phyloP scores from a whole-genome alignment of 208 protist species.

The Acanthamoeba pearcei region DNA sequence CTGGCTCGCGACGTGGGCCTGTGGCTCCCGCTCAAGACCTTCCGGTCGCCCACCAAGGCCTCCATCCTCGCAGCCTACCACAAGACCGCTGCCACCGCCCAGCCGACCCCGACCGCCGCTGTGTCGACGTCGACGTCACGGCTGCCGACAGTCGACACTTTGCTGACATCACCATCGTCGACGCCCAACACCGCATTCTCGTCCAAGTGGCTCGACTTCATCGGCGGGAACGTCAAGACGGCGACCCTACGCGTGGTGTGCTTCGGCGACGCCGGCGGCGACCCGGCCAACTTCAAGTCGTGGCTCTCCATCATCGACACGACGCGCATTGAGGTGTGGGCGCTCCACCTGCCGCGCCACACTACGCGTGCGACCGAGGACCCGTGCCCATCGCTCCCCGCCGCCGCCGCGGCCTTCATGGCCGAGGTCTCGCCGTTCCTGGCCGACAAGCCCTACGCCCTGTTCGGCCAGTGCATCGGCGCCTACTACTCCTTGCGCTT shows the following conservation, averaged over 20 bases:
- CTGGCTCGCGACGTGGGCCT: conserved; percentile 11
- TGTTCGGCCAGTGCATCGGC: conserved; percentile 67
- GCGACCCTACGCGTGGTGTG: conserved; percentile 46
- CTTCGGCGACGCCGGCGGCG: conserved; percentile 57
- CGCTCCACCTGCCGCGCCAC: conserved; percentile 22
- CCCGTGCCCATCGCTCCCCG: not conserved
- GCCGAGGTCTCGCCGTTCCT: conserved; percentile 52
- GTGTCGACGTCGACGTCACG: not conserved
- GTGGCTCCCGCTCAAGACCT: conserved; percentile 57
- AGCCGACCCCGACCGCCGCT: not conserved
- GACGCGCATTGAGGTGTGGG: conserved; percentile 31
- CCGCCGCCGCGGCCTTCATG: conserved; percentile 19
- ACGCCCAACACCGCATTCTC: not conserved
- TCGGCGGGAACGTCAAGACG: conserved; percentile 32
- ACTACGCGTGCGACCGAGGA: conserved; percentile 12
- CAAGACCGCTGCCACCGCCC: not conserved
- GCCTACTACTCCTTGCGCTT: conserved; percentile 59
- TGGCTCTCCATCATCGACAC: conserved; percentile 55
- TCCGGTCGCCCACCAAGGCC: conserved; percentile 66
- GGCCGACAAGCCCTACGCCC: conserved; percentile 52
- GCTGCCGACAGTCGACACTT: too few relatives aligned
- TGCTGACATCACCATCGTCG: too few relatives aligned
- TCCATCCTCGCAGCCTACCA: conserved; percentile 41
- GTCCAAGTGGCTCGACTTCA: conserved; percentile 56
- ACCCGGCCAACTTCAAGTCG: conserved; percentile 63